Base-by-base conservation (phyloP, 2,329 filamentous ascomycete species). In the Ophiostoma sp. region DNA sequence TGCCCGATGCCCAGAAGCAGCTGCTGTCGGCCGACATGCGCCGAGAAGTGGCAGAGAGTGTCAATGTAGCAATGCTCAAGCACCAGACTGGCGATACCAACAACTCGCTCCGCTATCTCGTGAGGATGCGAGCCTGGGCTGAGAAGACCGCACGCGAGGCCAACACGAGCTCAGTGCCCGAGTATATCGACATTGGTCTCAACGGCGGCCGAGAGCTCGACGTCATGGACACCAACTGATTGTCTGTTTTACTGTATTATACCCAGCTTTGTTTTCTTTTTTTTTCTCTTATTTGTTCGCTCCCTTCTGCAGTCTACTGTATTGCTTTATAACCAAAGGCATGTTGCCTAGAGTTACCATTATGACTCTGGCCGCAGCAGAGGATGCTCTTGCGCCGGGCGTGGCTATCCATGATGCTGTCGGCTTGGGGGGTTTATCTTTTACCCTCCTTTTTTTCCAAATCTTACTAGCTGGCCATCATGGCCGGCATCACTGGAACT, bases 91-190 rank as follows among this genome's bases (percentile, higher is more conserved):
- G 31, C 84, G 88, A 74, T 85, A 89, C 72, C 87, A 90, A 72
- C 92, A 97, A 78, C 90, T 94, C 15, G 90, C 92, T 35, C 73
- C 86, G 91, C 70, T 87, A 91, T 73, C 83, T 99, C 3, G 89
- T 97, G 57, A 89, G 90, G 76, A 85, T 96, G 77, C 87, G 94
- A 70, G 88, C 90, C 0, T 99, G 94, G 93, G 90, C 92, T 11
- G 94, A 98, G 79, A 83, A 83, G 23, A 84, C 84, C 69, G 89
- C 87, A 3, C 76, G 82, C 52, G 78, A 78, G 31, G 77, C 79
- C 57, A 81, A 81, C 10, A 3, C 33, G 72, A 80, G 80, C 69
- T 77, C 80, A 33, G 70, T 84, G 8, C 82, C 82, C 2, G 75
- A 76, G 13, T 75, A 74, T 11, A 79, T 84, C 31, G 79, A 81